Evolutionary conservation across 805 yeast species (phyloP).

Genomic region (Ascoidea rubescens): DNA sequence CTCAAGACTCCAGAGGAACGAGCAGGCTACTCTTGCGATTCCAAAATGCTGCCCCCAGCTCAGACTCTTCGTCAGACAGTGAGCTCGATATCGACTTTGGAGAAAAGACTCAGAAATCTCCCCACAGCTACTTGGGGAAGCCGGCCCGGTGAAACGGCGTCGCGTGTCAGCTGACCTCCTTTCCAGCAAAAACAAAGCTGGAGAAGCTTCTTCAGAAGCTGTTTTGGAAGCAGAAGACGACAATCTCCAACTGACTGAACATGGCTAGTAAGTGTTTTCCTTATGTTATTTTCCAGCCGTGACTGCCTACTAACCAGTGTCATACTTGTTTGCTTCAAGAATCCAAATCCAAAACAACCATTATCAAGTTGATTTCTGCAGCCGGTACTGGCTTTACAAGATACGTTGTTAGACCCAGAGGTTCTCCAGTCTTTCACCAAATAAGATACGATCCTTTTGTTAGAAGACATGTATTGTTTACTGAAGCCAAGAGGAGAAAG

Average conservation of each 20-base stretch:
- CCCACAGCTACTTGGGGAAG: too few relatives aligned
- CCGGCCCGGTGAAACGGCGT: too few relatives aligned
- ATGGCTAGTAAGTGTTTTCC: too few relatives aligned
- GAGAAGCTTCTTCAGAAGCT: too few relatives aligned
- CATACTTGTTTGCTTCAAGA: too few relatives aligned
- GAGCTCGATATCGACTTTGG: neutral
- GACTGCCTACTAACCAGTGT: too few relatives aligned
- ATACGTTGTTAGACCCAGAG: conserved; percentile 69
- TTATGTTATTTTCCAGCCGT: too few relatives aligned
- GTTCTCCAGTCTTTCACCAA: conserved; percentile 65
- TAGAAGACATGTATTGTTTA: conserved; percentile 81
- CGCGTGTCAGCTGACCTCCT: too few relatives aligned
- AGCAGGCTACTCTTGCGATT: neutral
- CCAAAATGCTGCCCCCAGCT: neutral
- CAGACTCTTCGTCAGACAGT: neutral
- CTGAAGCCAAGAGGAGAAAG: conserved; percentile 80
- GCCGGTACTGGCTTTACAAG: conserved; percentile 86
- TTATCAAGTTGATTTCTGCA: conserved; percentile 74
- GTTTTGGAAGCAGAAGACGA: too few relatives aligned
- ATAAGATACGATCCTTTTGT: conserved; percentile 78
- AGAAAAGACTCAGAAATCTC: too few relatives aligned
- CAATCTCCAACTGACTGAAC: too few relatives aligned
- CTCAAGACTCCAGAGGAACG: neutral
- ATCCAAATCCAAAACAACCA: conserved; percentile 65
- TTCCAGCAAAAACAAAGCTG: too few relatives aligned